A percentile compares a stretch with the other conserved stretches of the same genome.
phyloP scores from a whole-genome alignment of 208 protist genomes.

The Trichomonas gallinae region DNA sequence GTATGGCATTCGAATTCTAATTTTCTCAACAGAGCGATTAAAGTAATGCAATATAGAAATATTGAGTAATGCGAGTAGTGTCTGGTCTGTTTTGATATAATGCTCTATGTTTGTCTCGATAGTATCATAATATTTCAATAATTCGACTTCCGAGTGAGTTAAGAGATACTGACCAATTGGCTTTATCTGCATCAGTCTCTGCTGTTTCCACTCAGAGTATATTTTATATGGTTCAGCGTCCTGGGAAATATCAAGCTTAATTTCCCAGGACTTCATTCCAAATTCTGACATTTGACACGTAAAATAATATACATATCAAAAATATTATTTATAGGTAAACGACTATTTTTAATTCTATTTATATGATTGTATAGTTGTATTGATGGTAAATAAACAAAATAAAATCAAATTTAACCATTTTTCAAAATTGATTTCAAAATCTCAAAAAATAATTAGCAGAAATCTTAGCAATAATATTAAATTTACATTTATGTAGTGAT shows the following conservation, averaged over 20 bases:
- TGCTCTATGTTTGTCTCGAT: background rate
- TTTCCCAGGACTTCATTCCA: background rate
- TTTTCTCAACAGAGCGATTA: background rate
- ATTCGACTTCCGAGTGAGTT: background rate
- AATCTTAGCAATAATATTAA: too few species aligned
- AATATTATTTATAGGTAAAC: too few species aligned
- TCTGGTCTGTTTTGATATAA: background rate
- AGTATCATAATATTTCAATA: background rate
- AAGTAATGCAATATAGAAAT: background rate
- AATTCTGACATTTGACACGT: background rate
- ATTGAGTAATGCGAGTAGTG: background rate
- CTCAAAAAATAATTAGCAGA: too few species aligned
- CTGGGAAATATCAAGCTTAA: background rate
- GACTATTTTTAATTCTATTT: too few species aligned
- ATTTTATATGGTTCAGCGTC: background rate
- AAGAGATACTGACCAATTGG: background rate
- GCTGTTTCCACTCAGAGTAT: background rate
- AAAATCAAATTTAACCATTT: too few species aligned
- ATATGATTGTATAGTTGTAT: too few species aligned
- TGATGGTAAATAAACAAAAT: too few species aligned
- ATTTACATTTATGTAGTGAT: too few species aligned
- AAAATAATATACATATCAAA: too few species aligned
- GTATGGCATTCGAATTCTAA: background rate
- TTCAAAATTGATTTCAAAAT: too few species aligned
- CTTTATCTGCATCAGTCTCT: background rate